Conservation (phyloP, 1,284 basidiomycete species). For the Taiwanofungus camphoratus region DNA sequence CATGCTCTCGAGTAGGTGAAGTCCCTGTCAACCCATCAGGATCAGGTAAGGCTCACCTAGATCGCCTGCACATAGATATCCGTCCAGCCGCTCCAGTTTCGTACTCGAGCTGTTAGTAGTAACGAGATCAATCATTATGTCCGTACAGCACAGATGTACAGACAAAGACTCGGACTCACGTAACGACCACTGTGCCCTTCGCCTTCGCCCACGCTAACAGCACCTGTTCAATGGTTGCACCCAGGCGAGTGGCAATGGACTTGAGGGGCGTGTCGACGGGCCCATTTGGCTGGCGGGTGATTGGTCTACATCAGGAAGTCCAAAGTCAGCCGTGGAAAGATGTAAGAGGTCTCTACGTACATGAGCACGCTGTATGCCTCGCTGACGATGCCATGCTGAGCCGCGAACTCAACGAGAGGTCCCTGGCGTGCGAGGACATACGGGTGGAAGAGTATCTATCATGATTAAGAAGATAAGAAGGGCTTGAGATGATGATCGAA, state of each 20-base stretch:
- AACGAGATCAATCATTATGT: not conserved
- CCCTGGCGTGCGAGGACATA: conserved; percentile 59
- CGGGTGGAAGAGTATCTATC: conserved; percentile 67
- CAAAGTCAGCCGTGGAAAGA: not conserved
- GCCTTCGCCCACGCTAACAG: conserved; percentile 62
- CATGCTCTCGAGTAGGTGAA: not conserved
- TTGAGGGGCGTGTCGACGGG: conserved; percentile 61
- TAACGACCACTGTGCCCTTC: conserved; percentile 64
- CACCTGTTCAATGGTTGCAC: conserved; percentile 62
- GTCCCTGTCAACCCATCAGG: not conserved
- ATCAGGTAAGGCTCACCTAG: conserved; percentile 28
- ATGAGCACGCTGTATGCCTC: conserved; percentile 69
- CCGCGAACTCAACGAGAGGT: conserved; percentile 50
- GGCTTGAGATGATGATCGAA: too few relatives aligned
- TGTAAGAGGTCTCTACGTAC: conserved; percentile 32
- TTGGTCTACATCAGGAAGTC: conserved; percentile 39
- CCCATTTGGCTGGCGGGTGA: conserved; percentile 64
- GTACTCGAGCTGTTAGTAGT: conserved; percentile 39
- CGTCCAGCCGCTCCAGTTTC: conserved; percentile 45
- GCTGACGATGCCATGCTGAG: conserved; percentile 56
- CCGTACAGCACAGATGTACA: too few relatives aligned
- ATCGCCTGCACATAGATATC: conserved; percentile 48
- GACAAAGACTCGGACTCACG: conserved; percentile 35
- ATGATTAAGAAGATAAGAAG: too few relatives aligned
- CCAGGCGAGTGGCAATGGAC: conserved; percentile 50